Conservation (phyloP, 805 yeast species). For the Metschnikowia amazonensis region DNA sequence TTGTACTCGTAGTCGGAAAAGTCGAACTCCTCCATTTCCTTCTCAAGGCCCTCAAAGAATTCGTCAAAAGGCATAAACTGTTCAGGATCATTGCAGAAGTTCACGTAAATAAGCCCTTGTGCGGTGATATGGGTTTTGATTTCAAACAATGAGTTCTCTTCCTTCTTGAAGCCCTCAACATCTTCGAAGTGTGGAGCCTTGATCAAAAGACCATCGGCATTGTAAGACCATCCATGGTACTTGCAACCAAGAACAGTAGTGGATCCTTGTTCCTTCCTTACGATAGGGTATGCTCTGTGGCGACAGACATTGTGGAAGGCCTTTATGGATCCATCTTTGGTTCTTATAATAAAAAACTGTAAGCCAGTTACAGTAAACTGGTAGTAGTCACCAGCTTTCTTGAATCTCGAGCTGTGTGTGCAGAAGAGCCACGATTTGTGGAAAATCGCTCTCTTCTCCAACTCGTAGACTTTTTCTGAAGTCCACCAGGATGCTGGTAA, state of each 20-base stretch:
- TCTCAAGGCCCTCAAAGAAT: slow-evolving; percentile 49
- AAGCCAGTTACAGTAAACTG: slow-evolving; percentile 49
- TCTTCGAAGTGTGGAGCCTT: slow-evolving; percentile 62
- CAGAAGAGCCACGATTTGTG: slow-evolving; percentile 55
- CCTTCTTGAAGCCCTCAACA: slow-evolving; percentile 55
- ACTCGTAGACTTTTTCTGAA: slow-evolving; percentile 52
- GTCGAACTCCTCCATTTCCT: slow-evolving; percentile 55
- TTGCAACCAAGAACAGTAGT: slow-evolving; percentile 55
- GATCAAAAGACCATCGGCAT: slow-evolving; percentile 54
- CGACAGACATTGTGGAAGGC: slow-evolving; percentile 66
- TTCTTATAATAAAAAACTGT: slow-evolving; percentile 53
- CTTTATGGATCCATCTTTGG: slow-evolving; percentile 47
- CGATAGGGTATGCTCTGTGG: slow-evolving; percentile 62
- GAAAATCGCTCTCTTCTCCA: slow-evolving; percentile 57
- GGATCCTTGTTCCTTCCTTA: slow-evolving; percentile 57
- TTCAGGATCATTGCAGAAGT: slow-evolving; percentile 44
- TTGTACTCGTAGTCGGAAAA: slow-evolving; percentile 59
- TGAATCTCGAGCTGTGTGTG: slow-evolving; percentile 49
- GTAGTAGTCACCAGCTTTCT: slow-evolving; percentile 55
- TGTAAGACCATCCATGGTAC: slow-evolving; percentile 65
- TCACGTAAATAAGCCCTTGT: slow-evolving; percentile 56
- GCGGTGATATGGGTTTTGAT: slow-evolving; percentile 52
- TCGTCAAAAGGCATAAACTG: slow-evolving; percentile 47
- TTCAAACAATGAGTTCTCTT: slow-evolving; percentile 51
- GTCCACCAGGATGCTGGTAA: slow-evolving; percentile 68